These are phyloP conservation scores for Schizosaccharomyces octosporus DNA, from an alignment of 805 yeast genomes.

Conservation along the genomic window DNA sequence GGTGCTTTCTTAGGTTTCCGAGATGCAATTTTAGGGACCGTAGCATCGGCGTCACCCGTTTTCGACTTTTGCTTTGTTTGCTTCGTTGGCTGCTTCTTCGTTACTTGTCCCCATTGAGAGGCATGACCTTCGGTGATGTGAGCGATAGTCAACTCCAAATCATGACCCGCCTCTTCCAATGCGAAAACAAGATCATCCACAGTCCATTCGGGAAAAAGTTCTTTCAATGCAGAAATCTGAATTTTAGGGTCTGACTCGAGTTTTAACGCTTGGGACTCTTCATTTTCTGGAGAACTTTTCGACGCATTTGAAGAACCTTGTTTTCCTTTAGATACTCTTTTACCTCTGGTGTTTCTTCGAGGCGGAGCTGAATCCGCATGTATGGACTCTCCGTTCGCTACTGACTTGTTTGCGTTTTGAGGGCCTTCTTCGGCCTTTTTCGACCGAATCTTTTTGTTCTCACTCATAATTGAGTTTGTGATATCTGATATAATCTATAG, in stretches of 20 bases:
- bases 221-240: conserved; percentile 22
- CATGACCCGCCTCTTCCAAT: conserved; percentile 45
- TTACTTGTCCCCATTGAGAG: neutral
- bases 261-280: neutral
- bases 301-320: neutral
- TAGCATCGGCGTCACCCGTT: neutral
- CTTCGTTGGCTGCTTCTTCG: neutral
- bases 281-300: neutral
- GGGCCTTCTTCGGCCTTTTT: neutral
- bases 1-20: neutral
- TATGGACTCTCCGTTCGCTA: neutral
- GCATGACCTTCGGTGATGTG: conserved; percentile 39
- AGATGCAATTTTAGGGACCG: neutral
- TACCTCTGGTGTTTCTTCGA: neutral
- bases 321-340: neutral
- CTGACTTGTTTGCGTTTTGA: neutral
- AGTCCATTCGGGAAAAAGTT: conserved; percentile 89
- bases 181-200: conserved; percentile 56
- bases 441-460: neutral
- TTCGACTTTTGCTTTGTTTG: neutral
- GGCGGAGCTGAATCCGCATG: neutral
- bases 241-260: neutral
- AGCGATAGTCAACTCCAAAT: conserved; percentile 57
- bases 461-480: neutral
- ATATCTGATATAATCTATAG: neutral